Conservation (phyloP, 805 yeast species). For the Wilhelminamyces savonicus region DNA sequence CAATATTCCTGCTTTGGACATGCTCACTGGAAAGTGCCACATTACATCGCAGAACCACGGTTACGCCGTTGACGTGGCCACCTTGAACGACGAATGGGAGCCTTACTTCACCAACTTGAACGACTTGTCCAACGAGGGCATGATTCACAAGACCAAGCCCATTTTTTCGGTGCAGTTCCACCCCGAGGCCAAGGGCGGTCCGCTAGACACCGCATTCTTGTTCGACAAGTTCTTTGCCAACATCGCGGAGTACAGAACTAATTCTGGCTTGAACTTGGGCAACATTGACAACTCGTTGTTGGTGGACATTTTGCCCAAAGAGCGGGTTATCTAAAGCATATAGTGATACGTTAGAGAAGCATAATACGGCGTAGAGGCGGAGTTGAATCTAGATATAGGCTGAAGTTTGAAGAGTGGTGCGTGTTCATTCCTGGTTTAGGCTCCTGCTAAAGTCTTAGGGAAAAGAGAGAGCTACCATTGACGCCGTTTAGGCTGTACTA, state of each 20-base stretch:
- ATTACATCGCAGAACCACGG: constrained; percentile 99
- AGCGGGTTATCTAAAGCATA: constrained; percentile 44
- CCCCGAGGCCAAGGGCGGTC: constrained; percentile 99
- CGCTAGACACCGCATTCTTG: constrained; percentile 83
- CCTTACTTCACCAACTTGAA: constrained; percentile 84
- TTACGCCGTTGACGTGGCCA: constrained; percentile 83
- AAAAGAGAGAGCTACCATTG: too few relatives aligned
- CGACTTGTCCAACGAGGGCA: constrained; percentile 96
- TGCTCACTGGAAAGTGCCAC: constrained; percentile 88
- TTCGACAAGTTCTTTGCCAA: constrained; percentile 83
- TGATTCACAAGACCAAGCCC: constrained; percentile 83
- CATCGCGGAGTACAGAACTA: constrained; percentile 47
- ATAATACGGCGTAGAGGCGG: too few relatives aligned
- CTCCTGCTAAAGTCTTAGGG: too few relatives aligned
- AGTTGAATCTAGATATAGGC: too few relatives aligned
- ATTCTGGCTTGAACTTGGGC: constrained; percentile 35
- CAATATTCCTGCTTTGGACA: constrained; percentile 92
- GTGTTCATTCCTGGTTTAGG: too few relatives aligned
- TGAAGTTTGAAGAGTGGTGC: too few relatives aligned
- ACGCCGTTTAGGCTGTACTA: too few relatives aligned
- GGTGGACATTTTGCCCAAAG: constrained; percentile 59
- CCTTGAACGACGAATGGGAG: constrained; percentile 79
- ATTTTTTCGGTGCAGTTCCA: constrained; percentile 97
- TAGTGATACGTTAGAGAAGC: too few relatives aligned
- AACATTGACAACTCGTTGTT: constrained; percentile 43